Evolutionary conservation across 2,329 filamentous ascomycete genomes (phyloP).

Genomic region (Colletotrichum caudatum): DNA sequence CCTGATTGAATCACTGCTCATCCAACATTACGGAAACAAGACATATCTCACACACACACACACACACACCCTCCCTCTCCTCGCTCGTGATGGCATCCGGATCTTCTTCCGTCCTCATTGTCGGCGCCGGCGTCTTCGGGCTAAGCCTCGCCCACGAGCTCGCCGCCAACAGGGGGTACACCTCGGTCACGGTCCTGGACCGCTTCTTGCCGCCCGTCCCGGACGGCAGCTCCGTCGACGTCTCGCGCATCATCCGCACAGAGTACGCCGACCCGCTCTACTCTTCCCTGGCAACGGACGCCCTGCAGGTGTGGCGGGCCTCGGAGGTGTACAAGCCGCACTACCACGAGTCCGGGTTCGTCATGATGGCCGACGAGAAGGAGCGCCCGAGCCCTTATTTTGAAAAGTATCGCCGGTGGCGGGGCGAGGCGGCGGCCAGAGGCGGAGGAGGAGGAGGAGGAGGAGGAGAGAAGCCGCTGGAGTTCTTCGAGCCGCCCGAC

Average conservation of each 20-base stretch:
- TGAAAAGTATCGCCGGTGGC: conserved; percentile 15
- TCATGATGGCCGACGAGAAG: conserved; percentile 47
- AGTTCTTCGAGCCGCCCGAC: conserved; percentile 41
- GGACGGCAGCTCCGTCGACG: conserved; percentile 56
- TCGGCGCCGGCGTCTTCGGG: conserved; percentile 50
- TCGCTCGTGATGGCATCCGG: conserved; percentile 13
- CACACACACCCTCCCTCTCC: not conserved
- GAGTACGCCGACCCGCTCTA: conserved; percentile 77
- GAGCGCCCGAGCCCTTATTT: conserved; percentile 38
- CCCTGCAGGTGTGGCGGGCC: conserved; percentile 44
- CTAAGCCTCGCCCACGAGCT: conserved; percentile 48
- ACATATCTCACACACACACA: not conserved
- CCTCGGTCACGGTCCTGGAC: conserved; percentile 53
- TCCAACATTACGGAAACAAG: not conserved
- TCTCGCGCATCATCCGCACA: conserved; percentile 55
- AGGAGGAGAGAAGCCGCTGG: conserved; percentile 27
- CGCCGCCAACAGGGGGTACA: conserved; percentile 44
- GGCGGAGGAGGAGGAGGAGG: too few relatives aligned
- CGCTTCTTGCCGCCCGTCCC: conserved; percentile 51
- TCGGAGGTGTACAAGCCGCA: conserved; percentile 46
- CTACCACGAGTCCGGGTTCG: conserved; percentile 50
- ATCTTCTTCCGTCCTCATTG: conserved; percentile 46
- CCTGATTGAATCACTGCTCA: not conserved
- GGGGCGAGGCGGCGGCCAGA: conserved; percentile 10
- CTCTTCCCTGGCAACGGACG: conserved; percentile 59